Evolutionary conservation across 2,329 filamentous ascomycete genomes (phyloP).

Genomic region (Cladosporium sp.): DNA sequence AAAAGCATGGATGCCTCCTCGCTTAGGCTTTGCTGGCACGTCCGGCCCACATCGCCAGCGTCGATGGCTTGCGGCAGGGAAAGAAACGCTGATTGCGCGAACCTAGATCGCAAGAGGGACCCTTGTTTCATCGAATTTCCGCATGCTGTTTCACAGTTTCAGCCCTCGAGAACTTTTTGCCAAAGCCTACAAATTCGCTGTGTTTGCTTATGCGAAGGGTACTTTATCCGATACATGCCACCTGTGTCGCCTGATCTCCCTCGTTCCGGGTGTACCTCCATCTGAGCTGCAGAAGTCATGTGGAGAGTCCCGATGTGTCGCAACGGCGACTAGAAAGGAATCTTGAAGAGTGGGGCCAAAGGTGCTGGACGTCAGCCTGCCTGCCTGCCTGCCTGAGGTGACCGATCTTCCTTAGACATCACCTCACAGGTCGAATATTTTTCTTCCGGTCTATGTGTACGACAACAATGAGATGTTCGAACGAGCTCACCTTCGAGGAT

Average conservation of each 20-base stretch:
- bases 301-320: neutral
- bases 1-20: neutral
- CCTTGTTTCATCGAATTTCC: conserved; percentile 3
- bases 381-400: neutral
- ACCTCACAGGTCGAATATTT: neutral
- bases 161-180: neutral
- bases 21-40: neutral
- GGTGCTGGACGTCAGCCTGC: neutral
- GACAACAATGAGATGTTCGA: neutral
- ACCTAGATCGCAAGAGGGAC: neutral
- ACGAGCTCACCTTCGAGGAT: neutral
- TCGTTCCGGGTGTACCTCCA: neutral
- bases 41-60: neutral
- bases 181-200: neutral
- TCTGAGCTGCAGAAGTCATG: neutral
- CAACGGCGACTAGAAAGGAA: neutral
- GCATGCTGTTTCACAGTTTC: neutral
- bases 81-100: neutral
- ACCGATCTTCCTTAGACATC: neutral
- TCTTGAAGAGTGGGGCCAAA: neutral
- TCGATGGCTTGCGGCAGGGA: neutral
- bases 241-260: neutral
- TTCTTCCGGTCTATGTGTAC: neutral
- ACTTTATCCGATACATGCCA: neutral
- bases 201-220: neutral